phyloP scores from a whole-genome alignment of 148 eudicot species.

The Amaranthus cruentus region DNA sequence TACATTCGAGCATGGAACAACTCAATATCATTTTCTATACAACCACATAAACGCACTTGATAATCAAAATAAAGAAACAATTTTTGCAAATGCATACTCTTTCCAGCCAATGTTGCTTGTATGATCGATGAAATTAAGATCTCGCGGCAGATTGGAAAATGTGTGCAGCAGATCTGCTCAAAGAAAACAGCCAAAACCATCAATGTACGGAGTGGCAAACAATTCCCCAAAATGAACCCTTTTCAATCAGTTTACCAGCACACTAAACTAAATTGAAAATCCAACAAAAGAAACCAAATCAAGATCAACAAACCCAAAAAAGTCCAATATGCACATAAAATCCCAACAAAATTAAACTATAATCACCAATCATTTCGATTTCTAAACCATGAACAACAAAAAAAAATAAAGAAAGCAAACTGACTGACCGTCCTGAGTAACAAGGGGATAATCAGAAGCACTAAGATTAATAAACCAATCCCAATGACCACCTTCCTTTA shows the following conservation, averaged over 20 bases:
- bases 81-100: constrained; percentile 48
- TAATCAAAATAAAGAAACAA: neutral
- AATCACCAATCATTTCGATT: neutral
- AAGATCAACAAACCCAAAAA: too few relatives aligned
- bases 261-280: neutral
- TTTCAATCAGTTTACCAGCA: neutral
- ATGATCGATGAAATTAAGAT: constrained; percentile 89
- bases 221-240: neutral
- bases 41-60: neutral
- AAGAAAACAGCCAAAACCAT: constrained; percentile 12
- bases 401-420: neutral
- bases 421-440: constrained; percentile 76
- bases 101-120: constrained; percentile 94
- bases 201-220: constrained; percentile 3
- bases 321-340: neutral
- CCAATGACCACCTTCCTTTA: constrained; percentile 72
- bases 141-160: constrained; percentile 77
- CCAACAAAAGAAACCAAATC: neutral
- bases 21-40: constrained; percentile 1
- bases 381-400: neutral
- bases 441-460: constrained; percentile 90
- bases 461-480: constrained; percentile 98
- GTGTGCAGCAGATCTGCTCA: constrained; percentile 79
- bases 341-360: neutral
- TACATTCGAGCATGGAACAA: constrained; percentile 23